Conservation (phyloP, 2,329 filamentous ascomycete genomes). For the Fusarium transvaalense region DNA sequence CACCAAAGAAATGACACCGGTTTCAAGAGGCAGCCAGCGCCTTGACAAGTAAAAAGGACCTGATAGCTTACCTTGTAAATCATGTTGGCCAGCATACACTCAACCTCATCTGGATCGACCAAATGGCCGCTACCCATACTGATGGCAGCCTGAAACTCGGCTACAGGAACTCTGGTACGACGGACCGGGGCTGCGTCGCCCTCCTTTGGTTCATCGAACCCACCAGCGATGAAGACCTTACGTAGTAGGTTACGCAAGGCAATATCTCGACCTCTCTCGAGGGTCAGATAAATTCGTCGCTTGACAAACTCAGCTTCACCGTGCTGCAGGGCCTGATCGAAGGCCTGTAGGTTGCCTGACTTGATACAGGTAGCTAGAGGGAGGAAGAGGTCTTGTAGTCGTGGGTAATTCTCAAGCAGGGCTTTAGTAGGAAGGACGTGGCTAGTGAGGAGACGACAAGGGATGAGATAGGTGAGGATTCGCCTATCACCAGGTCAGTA, state of each 20-base stretch:
- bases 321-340: conserved; percentile 82
- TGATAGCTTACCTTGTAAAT: conserved; percentile 86
- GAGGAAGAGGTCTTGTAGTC: conserved; percentile 80
- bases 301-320: conserved; percentile 95
- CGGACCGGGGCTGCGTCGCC: conserved; percentile 71
- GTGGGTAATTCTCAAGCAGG: conserved; percentile 81
- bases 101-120: conserved; percentile 91
- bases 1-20: background rate
- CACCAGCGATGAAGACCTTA: conserved; percentile 88
- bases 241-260: conserved; percentile 90
- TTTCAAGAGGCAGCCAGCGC: conserved; percentile 18
- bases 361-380: conserved; percentile 85
- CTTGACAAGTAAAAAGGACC: conserved; percentile 9
- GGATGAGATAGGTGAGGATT: conserved; percentile 94
- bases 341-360: conserved; percentile 82
- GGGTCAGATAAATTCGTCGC: conserved; percentile 90
- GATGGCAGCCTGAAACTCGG: conserved; percentile 87
- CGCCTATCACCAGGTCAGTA: conserved; percentile 64
- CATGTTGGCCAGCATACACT: conserved; percentile 94
- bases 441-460: conserved; percentile 88
- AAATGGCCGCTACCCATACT: conserved; percentile 76
- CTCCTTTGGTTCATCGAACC: conserved; percentile 82
- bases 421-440: conserved; percentile 82
- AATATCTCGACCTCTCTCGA: conserved; percentile 92
- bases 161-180: conserved; percentile 82